Percentiles rank a stretch among this genome's conserved stretches.
Conservation (phyloP, 169 alveolate genomes). For the Plasmodium cynomolgi region DNA sequence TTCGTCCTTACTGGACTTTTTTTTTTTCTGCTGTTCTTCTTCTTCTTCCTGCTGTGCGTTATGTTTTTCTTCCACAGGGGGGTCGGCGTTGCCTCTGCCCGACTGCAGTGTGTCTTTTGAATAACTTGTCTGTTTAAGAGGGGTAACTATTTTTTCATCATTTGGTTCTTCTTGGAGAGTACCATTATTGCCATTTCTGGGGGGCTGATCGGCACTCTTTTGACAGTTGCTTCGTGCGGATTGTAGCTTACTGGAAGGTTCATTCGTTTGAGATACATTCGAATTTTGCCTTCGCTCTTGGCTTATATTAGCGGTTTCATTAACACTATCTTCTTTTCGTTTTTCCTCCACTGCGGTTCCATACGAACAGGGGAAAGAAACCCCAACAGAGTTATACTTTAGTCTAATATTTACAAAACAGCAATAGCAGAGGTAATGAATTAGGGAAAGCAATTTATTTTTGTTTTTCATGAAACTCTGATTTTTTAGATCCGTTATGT, state of each 20-base stretch:
- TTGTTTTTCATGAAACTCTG: conserved; percentile 46
- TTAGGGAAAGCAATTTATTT: conserved; percentile 53
- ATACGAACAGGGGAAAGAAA: background rate
- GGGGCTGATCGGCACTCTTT: background rate
- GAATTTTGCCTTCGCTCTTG: background rate
- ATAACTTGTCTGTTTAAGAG: background rate
- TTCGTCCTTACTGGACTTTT: background rate
- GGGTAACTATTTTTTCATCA: background rate
- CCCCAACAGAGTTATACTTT: conserved; percentile 9
- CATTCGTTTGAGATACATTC: background rate
- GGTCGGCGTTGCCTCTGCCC: background rate
- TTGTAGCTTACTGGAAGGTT: background rate
- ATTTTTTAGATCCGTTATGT: conserved; percentile 5
- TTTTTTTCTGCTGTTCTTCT: background rate
- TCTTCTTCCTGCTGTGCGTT: conserved; percentile 1
- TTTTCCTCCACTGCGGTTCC: background rate
- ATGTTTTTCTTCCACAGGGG: background rate
- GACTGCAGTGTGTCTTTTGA: background rate
- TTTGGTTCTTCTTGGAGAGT: background rate
- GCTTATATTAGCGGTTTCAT: background rate
- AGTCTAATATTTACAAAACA: conserved; percentile 69
- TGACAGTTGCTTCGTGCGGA: background rate
- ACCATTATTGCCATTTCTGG: background rate
- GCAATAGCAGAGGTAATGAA: conserved; percentile 72
- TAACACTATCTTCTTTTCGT: background rate